Base-by-base conservation (phyloP, 2,329 filamentous ascomycete species). In the Xylaria sp. region DNA sequence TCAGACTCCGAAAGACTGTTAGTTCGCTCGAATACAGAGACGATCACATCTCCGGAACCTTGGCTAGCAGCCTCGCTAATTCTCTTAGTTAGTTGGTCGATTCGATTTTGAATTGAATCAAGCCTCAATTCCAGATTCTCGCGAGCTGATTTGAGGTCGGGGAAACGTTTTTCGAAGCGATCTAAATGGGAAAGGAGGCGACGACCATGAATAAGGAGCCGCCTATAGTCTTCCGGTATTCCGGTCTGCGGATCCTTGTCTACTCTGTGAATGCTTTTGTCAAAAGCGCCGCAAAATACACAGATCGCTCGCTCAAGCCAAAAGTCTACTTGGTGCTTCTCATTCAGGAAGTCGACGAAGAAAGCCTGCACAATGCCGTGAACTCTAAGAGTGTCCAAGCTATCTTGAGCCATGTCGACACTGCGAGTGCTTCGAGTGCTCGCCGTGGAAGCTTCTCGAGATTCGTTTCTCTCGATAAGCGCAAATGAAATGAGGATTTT, bases 281-380 rank as follows among this genome's bases (percentile, higher is more conserved):
- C 78, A 52, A 82, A 85, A 0, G 82, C 83, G 17, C 71, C 73
- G 60, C 79, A 83, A 68, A 84, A 86, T 0, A 86, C 75, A 11
- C 72, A 71, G 1, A 80, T 75, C 2, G 83, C 79, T 19, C 80
- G 75, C 49, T 81, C 78, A 11, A 86, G 75, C 83, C 83, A 87
- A 61, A 80, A 79, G 0, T 74, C 68, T 0, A 80, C 72, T 52
- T 79, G 72, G 31, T 76, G 77, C 17, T 78, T 76, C 14, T 80
- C 76, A 19, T 74, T 74, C 2, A 85, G 72, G 0, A 77, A 75
- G 50, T 84, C 81, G 23, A 82, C 73, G 60, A 85, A 84, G 64
- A 84, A 85, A 2, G 78, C 79, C 63, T 85, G 83, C 1, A 85
- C 80, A 4, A 85, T 82, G 33, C 78, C 79, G 65, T 85, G 83